A percentile compares a stretch with the other conserved stretches of the same genome.
These are phyloP conservation scores for Ustilago bromivora DNA, from an alignment of 1,284 basidiomycete genomes.

Conservation along the genomic window DNA sequence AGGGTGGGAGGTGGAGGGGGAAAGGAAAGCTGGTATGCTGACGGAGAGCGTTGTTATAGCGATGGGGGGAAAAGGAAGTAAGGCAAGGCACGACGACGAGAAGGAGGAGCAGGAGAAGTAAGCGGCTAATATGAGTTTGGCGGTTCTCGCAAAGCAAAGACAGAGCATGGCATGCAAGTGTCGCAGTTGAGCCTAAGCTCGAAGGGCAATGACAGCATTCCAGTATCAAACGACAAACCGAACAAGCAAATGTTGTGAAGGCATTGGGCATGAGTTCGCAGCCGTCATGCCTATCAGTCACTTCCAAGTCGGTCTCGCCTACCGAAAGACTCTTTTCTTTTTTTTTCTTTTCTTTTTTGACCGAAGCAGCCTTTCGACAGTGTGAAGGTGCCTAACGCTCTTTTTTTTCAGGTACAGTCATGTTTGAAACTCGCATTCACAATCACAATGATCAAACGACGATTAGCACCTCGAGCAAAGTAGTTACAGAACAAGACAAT, in stretches of 20 bases:
- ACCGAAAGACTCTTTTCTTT: no score
- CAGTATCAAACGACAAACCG: background rate
- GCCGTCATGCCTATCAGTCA: conserved; percentile 2
- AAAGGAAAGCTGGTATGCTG: background rate
- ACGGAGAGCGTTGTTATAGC: background rate
- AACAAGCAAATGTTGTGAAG: background rate
- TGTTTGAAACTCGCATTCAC: background rate
- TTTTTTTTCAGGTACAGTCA: background rate
- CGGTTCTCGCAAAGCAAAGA: background rate
- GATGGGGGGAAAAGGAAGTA: background rate
- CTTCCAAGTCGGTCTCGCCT: background rate
- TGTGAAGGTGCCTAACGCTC: background rate
- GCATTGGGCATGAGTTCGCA: conserved; percentile 1
- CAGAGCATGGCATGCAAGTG: conserved; percentile 7
- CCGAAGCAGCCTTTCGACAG: background rate
- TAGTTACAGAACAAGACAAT: no score
- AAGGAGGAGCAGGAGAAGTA: background rate
- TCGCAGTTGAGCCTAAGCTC: background rate
- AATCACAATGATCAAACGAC: background rate
- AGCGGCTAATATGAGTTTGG: conserved; percentile 7
- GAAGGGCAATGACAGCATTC: background rate
- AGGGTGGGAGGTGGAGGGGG: background rate
- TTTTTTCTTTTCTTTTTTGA: background rate
- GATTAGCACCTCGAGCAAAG: no score
- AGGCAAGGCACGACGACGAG: background rate